These are phyloP conservation scores for Fusarium sp. DNA, from an alignment of 2,329 filamentous ascomycete species.

Conservation along the genomic window DNA sequence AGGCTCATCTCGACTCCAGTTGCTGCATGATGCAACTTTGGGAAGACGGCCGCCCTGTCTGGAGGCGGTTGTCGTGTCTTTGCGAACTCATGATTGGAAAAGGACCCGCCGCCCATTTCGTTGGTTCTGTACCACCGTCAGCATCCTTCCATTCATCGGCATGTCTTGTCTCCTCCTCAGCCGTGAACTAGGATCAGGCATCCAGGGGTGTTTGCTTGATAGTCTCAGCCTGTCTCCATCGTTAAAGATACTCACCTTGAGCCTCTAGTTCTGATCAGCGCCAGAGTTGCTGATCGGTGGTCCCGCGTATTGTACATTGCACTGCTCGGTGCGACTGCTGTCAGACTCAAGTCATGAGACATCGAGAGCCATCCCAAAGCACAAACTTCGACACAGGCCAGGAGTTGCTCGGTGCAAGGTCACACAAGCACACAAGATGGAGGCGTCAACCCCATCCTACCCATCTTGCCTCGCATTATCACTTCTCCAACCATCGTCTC, in stretches of 20 bases:
- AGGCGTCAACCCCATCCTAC: not conserved
- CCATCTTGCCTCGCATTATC: not conserved
- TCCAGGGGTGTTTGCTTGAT: constrained; percentile 24
- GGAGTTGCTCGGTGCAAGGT: not conserved
- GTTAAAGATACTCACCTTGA: constrained; percentile 12
- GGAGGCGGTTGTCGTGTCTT: constrained; percentile 14
- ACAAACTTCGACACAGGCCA: not conserved
- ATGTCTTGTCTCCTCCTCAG: constrained; percentile 1
- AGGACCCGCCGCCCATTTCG: constrained; percentile 5
- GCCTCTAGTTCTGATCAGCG: not conserved
- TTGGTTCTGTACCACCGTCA: constrained; percentile 13
- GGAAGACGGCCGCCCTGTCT: constrained; percentile 12
- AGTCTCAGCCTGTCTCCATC: constrained; percentile 4
- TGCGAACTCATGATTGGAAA: constrained; percentile 13
- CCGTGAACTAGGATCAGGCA: constrained; percentile 29
- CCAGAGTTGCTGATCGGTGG: not conserved
- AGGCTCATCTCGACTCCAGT: not conserved
- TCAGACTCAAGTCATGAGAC: not conserved
- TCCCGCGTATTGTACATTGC: not conserved
- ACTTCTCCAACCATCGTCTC: not conserved
- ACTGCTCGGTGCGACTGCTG: not conserved
- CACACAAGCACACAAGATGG: not conserved
- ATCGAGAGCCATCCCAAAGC: not conserved
- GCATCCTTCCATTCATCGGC: constrained; percentile 1
- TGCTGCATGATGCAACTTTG: constrained; percentile 30